Conservation (phyloP, 768 basidiomycete genomes). For the Amyloporia xantha region DNA sequence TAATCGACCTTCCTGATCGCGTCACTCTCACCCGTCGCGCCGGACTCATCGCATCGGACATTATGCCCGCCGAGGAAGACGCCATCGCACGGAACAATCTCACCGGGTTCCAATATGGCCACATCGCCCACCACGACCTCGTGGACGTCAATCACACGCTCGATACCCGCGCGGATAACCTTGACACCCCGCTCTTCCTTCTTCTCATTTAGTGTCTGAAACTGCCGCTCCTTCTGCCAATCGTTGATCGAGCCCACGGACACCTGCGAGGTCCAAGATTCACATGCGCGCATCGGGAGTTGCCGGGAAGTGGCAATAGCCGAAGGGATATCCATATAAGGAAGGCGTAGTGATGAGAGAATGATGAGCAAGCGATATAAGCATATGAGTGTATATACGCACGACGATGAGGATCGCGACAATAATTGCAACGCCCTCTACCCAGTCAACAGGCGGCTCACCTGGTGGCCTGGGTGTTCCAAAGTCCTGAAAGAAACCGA, state of each 20-base stretch:
- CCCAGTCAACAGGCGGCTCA: slow-evolving; percentile 89
- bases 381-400: slow-evolving; percentile 15
- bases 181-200: slow-evolving; percentile 92
- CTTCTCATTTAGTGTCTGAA: slow-evolving; percentile 85
- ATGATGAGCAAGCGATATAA: background rate
- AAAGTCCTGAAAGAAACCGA: slow-evolving; percentile 93
- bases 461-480: slow-evolving; percentile 53
- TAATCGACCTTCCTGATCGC: slow-evolving; percentile 85
- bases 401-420: slow-evolving; percentile 72
- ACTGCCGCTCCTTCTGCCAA: slow-evolving; percentile 98
- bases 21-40: slow-evolving; percentile 95
- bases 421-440: slow-evolving; percentile 85
- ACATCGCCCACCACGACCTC: slow-evolving; percentile 94
- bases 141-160: slow-evolving; percentile 34
- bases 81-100: slow-evolving; percentile 94
- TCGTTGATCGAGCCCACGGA: slow-evolving; percentile 93
- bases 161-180: slow-evolving; percentile 34
- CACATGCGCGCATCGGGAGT: background rate
- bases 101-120: slow-evolving; percentile 87
- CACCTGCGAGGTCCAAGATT: slow-evolving; percentile 37
- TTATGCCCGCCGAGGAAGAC: slow-evolving; percentile 90
- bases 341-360: background rate
- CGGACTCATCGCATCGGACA: slow-evolving; percentile 92
- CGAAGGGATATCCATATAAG: background rate
- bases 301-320: background rate